Evolutionary conservation across 2,329 filamentous ascomycete genomes (phyloP), one percentile per base, ranked within the genome.

Genomic region (Akanthomyces lecanii): DNA sequence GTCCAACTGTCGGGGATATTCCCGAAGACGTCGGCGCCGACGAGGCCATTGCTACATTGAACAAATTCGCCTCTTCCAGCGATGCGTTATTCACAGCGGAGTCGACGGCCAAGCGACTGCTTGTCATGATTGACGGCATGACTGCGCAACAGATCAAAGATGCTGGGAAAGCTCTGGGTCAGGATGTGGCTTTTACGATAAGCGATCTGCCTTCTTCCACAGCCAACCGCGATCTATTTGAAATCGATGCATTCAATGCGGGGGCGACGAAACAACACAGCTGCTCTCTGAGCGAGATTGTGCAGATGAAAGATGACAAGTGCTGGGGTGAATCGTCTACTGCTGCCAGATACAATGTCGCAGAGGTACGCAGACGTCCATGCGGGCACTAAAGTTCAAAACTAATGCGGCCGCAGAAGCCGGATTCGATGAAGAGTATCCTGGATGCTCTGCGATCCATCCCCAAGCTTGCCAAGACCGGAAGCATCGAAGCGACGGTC

Each of bases 111-210:
- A 77, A 74, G 59, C 86, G 90, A 73, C 78, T 89, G 45, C 74
- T 89, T 30, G 75, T 89, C 58, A 73, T 85, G 67, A 76, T 89
- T 57, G 81, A 88, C 70, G 84, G 86, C 69, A 76, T 83, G 73
- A 80, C 78, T 21, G 67, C 76, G 18, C 70, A 78, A 48, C 79
- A 82, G 53, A 76, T 79, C 58, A 76, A 79, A 62, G 74, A 78
- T n/a, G 75, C 79, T 8, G 73, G 81, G 57, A 71, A 74, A 33
- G 68, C 69, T 14, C 68, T 76, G 25, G 71, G 76, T 30, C 68
- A 66, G 36, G 66, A 69, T 59, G 79, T 80, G 12, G 75, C 81
- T 1, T 88, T 88, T 64, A 77, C 76, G 7, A 79, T 82, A 63
- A 70, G 73, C 40, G 80, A 80, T 54, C 75, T 77, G 23, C 82